Evolutionary conservation across 129 eudicot species (phyloP).

Genomic region (Chrysanthemum makinoi): DNA sequence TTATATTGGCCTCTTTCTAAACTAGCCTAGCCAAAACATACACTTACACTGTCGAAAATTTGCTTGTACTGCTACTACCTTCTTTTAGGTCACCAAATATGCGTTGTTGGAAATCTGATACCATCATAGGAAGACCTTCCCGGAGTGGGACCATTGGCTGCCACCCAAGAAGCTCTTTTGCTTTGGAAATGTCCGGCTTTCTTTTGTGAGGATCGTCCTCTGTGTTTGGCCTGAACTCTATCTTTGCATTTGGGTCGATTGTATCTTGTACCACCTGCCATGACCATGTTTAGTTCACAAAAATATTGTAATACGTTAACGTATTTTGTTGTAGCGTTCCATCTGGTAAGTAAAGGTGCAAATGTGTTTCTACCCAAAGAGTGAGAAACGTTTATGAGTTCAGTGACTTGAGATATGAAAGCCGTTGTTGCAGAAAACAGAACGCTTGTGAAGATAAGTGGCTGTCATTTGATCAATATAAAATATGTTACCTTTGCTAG

Average conservation of each 20-base stretch:
- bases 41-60: slow-evolving; percentile 9
- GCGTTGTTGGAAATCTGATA: slow-evolving; percentile 70
- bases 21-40: slow-evolving; percentile 5
- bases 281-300: background rate
- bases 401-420: too few relatives aligned
- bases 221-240: slow-evolving; percentile 74
- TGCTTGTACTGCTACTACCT: slow-evolving; percentile 18
- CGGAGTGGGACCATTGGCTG: slow-evolving; percentile 65
- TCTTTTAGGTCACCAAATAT: slow-evolving; percentile 48
- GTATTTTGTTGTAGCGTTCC: background rate
- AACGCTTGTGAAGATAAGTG: too few relatives aligned
- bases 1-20: slow-evolving; percentile 21
- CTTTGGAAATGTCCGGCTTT: slow-evolving; percentile 82
- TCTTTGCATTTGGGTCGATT: slow-evolving; percentile 69
- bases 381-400: too few relatives aligned
- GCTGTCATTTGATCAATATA: background rate
- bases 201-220: slow-evolving; percentile 93
- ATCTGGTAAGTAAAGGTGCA: too few relatives aligned
- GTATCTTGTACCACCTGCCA: slow-evolving; percentile 82
- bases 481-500: slow-evolving; percentile 64
- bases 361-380: too few relatives aligned
- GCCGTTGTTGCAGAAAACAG: too few relatives aligned
- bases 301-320: background rate
- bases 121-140: slow-evolving; percentile 87
- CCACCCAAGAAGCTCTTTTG: slow-evolving; percentile 77